Base-by-base conservation (phyloP, 768 basidiomycete species). In the Tricholoma bakamatsutake region DNA sequence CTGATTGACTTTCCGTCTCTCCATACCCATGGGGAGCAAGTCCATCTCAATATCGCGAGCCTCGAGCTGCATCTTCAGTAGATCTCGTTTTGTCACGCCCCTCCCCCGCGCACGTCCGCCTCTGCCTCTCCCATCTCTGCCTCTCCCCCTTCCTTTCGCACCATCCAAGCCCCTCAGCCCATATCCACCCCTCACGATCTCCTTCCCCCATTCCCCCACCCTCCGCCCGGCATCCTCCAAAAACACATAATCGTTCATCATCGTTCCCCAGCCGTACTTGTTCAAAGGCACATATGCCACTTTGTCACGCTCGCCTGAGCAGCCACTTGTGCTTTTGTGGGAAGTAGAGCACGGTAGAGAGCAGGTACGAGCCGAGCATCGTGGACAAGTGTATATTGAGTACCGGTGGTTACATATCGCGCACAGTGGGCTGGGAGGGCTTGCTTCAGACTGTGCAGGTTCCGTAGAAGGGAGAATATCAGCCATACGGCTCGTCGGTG, bases 181-280 rank as follows among this genome's bases (percentile, higher is more conserved):
- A 69, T 81, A 83, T 40, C 86, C 80, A 55, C 89, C 80, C 51
- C 75, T 74, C 59, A 78, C 78, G 57, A 91, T 88, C 63, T 90
- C 81, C 62, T 72, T 68, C 0, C 87, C 91, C 85, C 87, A 90
- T 11, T 81, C 83, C 18, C 77, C 75, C n/a, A 88, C 84, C 61
- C 80, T 84, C 60, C 93, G 72, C 18, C 88, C 83, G 30, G 93
- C 69, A 15, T 92, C 89, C 71, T 97, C 94, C 60, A 97, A 75
- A 66, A 85, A 94, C 40, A 77, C 76, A 67, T 93, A 97, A 71
- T 97, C 94, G 62, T 86, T 80, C 85, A 93, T 88, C 85, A 96
- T 87, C 27, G 81, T 79, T 8, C 91, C 90, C 82, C 89, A 92
- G 4, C 82, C 80, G 64, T 93, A 96, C 61, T 83, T 66, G 62